These are phyloP conservation scores for Kwoniella shivajii DNA, from an alignment of 1,284 basidiomycete species.

Conservation along the genomic window DNA sequence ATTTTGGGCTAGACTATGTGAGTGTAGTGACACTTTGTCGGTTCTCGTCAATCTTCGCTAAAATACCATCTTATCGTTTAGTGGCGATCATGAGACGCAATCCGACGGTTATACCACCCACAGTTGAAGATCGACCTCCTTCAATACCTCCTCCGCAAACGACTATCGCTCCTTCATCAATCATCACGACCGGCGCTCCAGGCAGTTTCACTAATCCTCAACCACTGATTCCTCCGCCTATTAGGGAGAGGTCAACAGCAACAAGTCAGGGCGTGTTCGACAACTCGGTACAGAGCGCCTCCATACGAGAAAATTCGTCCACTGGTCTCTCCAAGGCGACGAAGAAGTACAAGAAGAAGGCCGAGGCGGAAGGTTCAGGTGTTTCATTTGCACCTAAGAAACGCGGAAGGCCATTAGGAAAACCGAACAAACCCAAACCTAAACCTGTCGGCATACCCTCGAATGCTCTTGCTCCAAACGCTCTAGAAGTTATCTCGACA, in stretches of 20 bases:
- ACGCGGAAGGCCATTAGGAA: too few species aligned
- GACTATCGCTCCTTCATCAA: neutral
- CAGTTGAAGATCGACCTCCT: slow-evolving; percentile 9
- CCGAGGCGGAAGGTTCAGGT: too few species aligned
- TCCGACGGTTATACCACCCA: slow-evolving; percentile 8
- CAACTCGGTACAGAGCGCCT: too few species aligned
- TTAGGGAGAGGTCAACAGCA: neutral
- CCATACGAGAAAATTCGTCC: too few species aligned
- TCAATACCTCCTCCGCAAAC: neutral
- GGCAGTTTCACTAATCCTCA: slow-evolving; percentile 10
- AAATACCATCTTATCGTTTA: neutral
- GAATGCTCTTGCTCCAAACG: too few species aligned
- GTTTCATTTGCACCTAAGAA: too few species aligned
- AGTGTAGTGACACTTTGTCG: neutral
- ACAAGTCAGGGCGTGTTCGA: too few species aligned
- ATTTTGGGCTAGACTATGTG: slow-evolving; percentile 19
- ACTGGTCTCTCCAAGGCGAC: too few species aligned
- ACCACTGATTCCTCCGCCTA: neutral
- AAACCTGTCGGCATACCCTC: too few species aligned
- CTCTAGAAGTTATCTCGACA: too few species aligned
- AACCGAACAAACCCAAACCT: too few species aligned
- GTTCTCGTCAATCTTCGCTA: neutral
- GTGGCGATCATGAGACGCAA: slow-evolving; percentile 19
- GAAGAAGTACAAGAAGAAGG: too few species aligned
- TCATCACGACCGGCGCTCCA: neutral